Evolutionary conservation across 495 filamentous ascomycete species (phyloP), one percentile per base, ranked within the genome.

Genomic region (Filosporella fistucella): DNA sequence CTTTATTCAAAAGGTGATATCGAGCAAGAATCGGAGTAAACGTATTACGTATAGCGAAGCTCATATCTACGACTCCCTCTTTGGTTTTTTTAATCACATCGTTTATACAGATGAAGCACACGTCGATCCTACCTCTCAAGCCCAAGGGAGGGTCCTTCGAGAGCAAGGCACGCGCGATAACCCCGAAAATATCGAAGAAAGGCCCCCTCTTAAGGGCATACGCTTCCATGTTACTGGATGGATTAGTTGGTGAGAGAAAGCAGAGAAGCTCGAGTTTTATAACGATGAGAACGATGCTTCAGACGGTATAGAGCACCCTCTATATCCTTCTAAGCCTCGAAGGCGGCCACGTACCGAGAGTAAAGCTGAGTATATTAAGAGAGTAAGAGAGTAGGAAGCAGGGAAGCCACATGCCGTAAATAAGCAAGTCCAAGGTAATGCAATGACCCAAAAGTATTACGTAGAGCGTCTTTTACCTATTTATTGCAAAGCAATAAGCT

Each of bases 391-490:
- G 6, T 52, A 14, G 41, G 42, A 52, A 11, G 49, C 49, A 20
- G 13, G 2, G 24, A 45, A 42, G 33, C 41, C 24, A 29, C 33
- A 52, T 17, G 12, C 30, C 10, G 17, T 39, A 24, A 25, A 52
- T 0, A 14, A 45, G 11, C 38, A 52, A 34, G 29, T 37, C n/a
- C 3, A 41, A 12, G 49, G 49, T 13, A 52, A 52, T 32, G 23
- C 49, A 13, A 47, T 52, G 21, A 52, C 49, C 13, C 26, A 47
- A 29, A 52, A 52, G 43, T 52, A 52, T 20, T 52, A 52, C 17
- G 33, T 37, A 3, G 42, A 47, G 13, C 13, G 20, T 16, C 35
- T 52, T 12, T 42, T 52, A 38, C 43, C 42, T 47, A 18, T 45
- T 2, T 46, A 45, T 14, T 4, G 28, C 17, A 1, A 45, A 30